Base-by-base conservation (phyloP, 345 rosid species). In the Ceriops decandra region DNA sequence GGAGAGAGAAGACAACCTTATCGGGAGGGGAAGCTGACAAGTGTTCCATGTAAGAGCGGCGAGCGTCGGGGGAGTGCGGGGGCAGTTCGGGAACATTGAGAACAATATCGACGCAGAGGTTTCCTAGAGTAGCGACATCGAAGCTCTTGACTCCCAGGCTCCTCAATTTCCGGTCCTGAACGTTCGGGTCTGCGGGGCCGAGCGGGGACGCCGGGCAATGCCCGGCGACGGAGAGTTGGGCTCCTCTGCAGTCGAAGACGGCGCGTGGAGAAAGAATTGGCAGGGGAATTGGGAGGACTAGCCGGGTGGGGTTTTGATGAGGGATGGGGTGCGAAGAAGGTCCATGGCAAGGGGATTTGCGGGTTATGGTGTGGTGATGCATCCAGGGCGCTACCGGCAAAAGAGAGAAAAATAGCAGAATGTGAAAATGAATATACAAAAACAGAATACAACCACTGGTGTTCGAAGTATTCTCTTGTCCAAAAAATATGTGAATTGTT, bases 81-180 rank as follows among this genome's bases (percentile, higher is more conserved):
- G 99, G 99, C 80, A 95, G 72, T 68, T 85, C 67, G 60, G 87
- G 87, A 80, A 95, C 96, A 64, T 80, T 80, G 76, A 95, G 96
- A 57, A 95, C 92, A 65, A 95, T 84, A 80, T 95, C 99, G 30
- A 95, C 93, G 71, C 98, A 95, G 74, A 91, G 97, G 81, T 90
- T 91, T 24, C 98, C 99, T 2, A 95, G 78, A 17, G 99, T 89
- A 36, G 97, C 83, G 57, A 95, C 88, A 64, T 91, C 97, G 66
- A 85, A 69, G 71, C 52, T 85, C 68, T 84, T 88, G 1, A 70
- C 62, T 19, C 72, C 82, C 19, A 58, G 53, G 32, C 78, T 27
- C 30, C 67, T 77, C 65, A 74, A 67, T 33, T 62, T 58, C 54
- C 82, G 60, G 28, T 60, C 58, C 0, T 31, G 71, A 30, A 42